A percentile compares a stretch with the other conserved stretches of the same genome.
Conservation (phyloP, 306 rosid genomes). For the Castanea mollissima region DNA sequence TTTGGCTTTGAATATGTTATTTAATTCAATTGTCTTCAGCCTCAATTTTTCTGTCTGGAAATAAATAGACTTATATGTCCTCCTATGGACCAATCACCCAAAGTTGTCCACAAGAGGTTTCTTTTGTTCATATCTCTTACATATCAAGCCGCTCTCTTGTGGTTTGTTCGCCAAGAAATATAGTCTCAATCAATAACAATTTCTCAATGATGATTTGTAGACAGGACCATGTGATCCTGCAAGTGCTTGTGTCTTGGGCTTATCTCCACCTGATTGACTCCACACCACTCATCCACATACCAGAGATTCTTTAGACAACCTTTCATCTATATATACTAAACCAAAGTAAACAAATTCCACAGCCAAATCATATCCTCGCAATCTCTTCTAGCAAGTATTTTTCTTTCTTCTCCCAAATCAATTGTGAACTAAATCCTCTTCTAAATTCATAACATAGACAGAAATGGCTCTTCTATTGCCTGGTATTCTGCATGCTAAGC, state of each 20-base stretch:
- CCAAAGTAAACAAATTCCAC: not conserved
- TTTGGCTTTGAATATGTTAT: too few relatives aligned
- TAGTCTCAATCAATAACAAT: not conserved
- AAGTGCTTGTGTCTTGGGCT: not conserved
- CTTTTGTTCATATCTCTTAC: too few relatives aligned
- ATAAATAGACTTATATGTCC: too few relatives aligned
- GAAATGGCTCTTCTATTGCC: conserved; percentile 37
- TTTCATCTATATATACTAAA: not conserved
- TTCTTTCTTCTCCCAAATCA: not conserved
- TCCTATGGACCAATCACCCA: too few relatives aligned
- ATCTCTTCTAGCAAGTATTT: not conserved
- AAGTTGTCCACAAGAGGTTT: too few relatives aligned
- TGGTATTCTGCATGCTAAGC: conserved; percentile 15
- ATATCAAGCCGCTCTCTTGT: too few relatives aligned
- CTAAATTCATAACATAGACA: conserved; percentile 5
- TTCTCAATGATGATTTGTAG: not conserved
- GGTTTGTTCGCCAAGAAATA: not conserved
- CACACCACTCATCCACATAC: not conserved
- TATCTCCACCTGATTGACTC: not conserved
- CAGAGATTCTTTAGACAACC: not conserved
- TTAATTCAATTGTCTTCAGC: too few relatives aligned
- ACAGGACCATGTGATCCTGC: not conserved
- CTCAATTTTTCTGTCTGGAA: too few relatives aligned
- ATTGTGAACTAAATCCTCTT: not conserved
- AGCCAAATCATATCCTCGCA: conserved; percentile 15